These are phyloP conservation scores for Phytopythium helicoides DNA, from an alignment of 352 stramenopile species.

Conservation along the genomic window DNA sequence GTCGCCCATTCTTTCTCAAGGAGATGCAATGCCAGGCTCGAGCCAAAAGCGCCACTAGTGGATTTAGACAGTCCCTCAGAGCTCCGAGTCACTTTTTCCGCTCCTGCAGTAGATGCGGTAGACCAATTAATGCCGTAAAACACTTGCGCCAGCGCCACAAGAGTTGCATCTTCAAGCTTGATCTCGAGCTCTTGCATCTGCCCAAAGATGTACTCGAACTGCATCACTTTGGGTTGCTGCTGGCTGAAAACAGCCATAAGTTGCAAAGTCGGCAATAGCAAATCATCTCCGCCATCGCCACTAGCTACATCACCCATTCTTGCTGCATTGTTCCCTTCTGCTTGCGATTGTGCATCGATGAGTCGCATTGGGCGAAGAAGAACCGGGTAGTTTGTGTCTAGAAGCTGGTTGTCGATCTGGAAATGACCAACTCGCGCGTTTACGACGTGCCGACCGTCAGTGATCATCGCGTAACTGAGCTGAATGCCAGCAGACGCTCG, in stretches of 20 bases:
- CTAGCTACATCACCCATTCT: conserved; percentile 16
- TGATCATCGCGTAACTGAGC: conserved; percentile 68
- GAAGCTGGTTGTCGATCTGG: conserved; percentile 83
- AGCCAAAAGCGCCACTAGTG: conserved; percentile 17
- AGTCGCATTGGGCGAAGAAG: conserved; percentile 69
- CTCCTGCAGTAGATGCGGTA: not conserved
- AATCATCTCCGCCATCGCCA: conserved; percentile 17
- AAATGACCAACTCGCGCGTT: conserved; percentile 78
- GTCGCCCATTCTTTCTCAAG: conserved; percentile 61
- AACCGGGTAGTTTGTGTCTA: conserved; percentile 85
- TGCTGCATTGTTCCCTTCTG: conserved; percentile 31
- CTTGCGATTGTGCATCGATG: conserved; percentile 62
- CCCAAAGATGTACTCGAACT: conserved; percentile 87
- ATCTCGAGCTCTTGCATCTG: conserved; percentile 87
- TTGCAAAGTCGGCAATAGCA: conserved; percentile 75
- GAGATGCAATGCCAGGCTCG: conserved; percentile 49
- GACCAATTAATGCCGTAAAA: conserved; percentile 76
- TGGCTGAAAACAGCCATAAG: conserved; percentile 75
- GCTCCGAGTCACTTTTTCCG: not conserved
- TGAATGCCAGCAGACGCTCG: conserved; percentile 72
- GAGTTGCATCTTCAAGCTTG: conserved; percentile 76
- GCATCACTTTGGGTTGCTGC: conserved; percentile 55
- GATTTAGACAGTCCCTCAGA: not conserved
- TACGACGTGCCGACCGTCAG: conserved; percentile 69
- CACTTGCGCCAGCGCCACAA: conserved; percentile 73